Percentiles rank a stretch among this genome's conserved stretches.
Evolutionary conservation across 1,139 yeast species (phyloP).

Genomic region (Kodamaea plutei): DNA sequence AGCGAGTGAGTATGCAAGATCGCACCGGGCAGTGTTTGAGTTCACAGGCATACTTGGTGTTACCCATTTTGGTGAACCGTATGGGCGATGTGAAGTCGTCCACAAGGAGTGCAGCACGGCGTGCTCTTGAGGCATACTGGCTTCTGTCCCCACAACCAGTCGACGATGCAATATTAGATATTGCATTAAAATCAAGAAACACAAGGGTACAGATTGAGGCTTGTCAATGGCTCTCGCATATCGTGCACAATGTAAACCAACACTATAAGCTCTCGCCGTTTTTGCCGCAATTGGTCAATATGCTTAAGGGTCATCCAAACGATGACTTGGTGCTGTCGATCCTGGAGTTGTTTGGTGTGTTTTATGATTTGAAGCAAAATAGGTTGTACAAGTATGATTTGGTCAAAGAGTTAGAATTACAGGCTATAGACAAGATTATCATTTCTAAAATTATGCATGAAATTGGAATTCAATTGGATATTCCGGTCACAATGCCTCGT

Average conservation of each 20-base stretch:
- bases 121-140: constrained; percentile 66
- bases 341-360: constrained; percentile 21
- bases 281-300: constrained; percentile 22
- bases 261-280: constrained; percentile 30
- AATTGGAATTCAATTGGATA: constrained; percentile 1
- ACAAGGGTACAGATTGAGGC: constrained; percentile 41
- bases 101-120: constrained; percentile 46
- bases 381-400: constrained; percentile 41
- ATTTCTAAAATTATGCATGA: constrained; percentile 4
- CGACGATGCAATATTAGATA: constrained; percentile 44
- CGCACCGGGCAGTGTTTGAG: constrained; percentile 42
- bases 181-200: constrained; percentile 48
- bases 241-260: constrained; percentile 28
- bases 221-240: constrained; percentile 31
- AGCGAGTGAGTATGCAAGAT: constrained; percentile 74
- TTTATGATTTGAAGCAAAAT: constrained; percentile 28
- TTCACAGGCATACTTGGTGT: constrained; percentile 43
- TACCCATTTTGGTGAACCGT: constrained; percentile 55
- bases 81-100: constrained; percentile 46
- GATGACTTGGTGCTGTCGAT: constrained; percentile 12
- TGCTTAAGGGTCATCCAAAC: constrained; percentile 5
- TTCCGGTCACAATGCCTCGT: too few relatives aligned
- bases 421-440: constrained; percentile 10
- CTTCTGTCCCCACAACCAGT: constrained; percentile 55
- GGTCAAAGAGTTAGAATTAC: constrained; percentile 40